A percentile compares a stretch with the other conserved stretches of the same genome.
Conservation (phyloP, 176 grass and related monocot genomes). For the Aegilops tauschii region DNA sequence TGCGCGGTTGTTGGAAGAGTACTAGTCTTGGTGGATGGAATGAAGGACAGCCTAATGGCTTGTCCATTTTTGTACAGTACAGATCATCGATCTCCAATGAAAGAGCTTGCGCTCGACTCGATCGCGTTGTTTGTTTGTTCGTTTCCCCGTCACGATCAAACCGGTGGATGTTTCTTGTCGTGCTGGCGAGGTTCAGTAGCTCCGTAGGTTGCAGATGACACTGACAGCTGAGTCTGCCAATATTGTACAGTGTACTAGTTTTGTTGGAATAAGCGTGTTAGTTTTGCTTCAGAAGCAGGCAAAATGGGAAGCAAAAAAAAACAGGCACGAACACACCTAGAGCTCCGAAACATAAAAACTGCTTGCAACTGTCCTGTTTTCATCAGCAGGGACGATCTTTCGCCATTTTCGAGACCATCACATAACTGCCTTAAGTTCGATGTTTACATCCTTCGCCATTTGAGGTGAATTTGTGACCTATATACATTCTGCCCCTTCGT, state of each 20-base stretch:
- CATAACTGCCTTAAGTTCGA: not conserved
- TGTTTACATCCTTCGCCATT: not conserved
- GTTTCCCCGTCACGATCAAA: not conserved
- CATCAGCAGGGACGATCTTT: too few relatives aligned
- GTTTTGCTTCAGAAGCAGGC: not conserved
- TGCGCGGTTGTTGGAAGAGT: not conserved
- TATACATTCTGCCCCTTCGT: too few relatives aligned
- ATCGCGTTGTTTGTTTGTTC: not conserved
- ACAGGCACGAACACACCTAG: too few relatives aligned
- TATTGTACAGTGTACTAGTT: too few relatives aligned
- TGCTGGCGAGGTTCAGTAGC: not conserved
- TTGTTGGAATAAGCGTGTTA: too few relatives aligned
- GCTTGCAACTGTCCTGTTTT: too few relatives aligned
- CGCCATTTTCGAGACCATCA: not conserved
- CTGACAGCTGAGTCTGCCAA: not conserved
- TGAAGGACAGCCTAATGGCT: constrained; percentile 18
- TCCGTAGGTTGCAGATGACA: not conserved
- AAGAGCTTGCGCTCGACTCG: not conserved
- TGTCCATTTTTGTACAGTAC: constrained; percentile 30
- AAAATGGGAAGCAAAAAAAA: too few relatives aligned
- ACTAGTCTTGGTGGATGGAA: not conserved
- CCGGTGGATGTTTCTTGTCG: not conserved
- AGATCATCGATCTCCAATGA: not conserved
- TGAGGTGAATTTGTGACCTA: not conserved
- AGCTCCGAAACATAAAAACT: too few relatives aligned